Evolutionary conservation across 768 basidiomycete species (phyloP), one percentile per base, ranked within the genome.

Genomic region (Rhizopogon vesiculosus): DNA sequence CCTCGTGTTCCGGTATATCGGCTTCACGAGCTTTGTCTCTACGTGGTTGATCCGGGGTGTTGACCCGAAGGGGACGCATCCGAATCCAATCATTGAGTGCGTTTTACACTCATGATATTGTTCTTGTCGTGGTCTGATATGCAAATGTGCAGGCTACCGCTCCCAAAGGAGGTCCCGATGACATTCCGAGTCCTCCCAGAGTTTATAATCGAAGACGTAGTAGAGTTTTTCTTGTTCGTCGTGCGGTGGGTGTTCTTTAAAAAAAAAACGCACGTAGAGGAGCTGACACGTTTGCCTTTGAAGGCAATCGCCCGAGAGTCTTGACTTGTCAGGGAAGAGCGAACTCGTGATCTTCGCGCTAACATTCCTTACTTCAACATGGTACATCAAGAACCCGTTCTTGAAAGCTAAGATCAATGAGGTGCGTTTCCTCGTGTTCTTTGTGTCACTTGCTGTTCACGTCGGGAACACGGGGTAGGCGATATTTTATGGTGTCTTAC

Each of bases 321-420:
- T 98, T 50, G 89, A 93, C 56, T 72, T 91, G 48, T 78, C 87
- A 0, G 93, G 94, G 44, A 95, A 92, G 74, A 82, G 84, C 10
- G 93, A 94, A 61, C 74, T 98, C 13, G 74, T 98, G 62, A 82
- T 86, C 0, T 98, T 98, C 72, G 81, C 86, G 18, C 74, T 99
- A 61, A 93, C 92, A 2, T 98, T 98, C 79, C 74, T 99, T 57
- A 84, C 87, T 6, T 93, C 92, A 39, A 96, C 95, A 0, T 93
- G 92, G 83, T 98, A 94, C 69, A 95, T 99, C 78, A 97, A 97
- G 76, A 99, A 98, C 62, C 97, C 97, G 0, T 98, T 96, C 78
- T 69, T 99, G 63, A 98, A 98, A 72, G 85, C 93, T 18, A 96
- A 98, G 72, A 89, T 98, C 57, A 93, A 98, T 60, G 91, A 97